Evolutionary conservation across 2,329 filamentous ascomycete species (phyloP).

Genomic region (Achaetomium macrosporum): DNA sequence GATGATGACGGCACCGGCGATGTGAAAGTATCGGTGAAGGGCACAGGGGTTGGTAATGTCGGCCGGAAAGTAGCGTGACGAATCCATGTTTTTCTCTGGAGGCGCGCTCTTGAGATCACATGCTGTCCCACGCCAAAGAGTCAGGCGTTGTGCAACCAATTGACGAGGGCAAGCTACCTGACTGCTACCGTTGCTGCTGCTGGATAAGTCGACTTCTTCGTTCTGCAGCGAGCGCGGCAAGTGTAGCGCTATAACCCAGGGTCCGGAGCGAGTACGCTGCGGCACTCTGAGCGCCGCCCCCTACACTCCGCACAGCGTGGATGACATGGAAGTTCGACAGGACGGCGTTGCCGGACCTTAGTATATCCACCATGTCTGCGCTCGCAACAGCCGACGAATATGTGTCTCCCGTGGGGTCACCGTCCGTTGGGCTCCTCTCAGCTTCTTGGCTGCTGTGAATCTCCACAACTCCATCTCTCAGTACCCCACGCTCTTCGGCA

Average conservation of each 20-base stretch:
- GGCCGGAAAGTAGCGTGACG: slow-evolving; percentile 72
- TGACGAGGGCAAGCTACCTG: not conserved
- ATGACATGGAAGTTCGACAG: slow-evolving; percentile 50
- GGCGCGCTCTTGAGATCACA: not conserved
- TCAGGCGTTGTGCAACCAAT: not conserved
- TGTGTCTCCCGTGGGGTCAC: slow-evolving; percentile 20
- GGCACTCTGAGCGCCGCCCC: slow-evolving; percentile 40
- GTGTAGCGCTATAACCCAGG: slow-evolving; percentile 48
- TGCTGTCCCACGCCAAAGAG: not conserved
- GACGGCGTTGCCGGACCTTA: slow-evolving; percentile 51
- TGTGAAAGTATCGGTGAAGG: slow-evolving; percentile 85
- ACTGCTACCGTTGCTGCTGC: slow-evolving; percentile 17
- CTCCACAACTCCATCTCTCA: slow-evolving; percentile 32
- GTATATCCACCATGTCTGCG: slow-evolving; percentile 40
- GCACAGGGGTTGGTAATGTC: slow-evolving; percentile 88
- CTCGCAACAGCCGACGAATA: slow-evolving; percentile 27
- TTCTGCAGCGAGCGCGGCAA: slow-evolving; percentile 48
- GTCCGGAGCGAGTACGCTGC: slow-evolving; percentile 48
- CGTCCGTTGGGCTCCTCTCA: slow-evolving; percentile 7
- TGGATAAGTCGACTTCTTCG: slow-evolving; percentile 32
- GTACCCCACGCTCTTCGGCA: slow-evolving; percentile 50
- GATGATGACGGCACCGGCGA: slow-evolving; percentile 60
- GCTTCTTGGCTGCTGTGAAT: slow-evolving; percentile 21
- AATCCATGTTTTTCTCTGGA: not conserved
- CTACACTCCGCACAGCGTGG: slow-evolving; percentile 43